phyloP scores from a whole-genome alignment of 2,329 filamentous ascomycete genomes.

The Diaporthe sp. region DNA sequence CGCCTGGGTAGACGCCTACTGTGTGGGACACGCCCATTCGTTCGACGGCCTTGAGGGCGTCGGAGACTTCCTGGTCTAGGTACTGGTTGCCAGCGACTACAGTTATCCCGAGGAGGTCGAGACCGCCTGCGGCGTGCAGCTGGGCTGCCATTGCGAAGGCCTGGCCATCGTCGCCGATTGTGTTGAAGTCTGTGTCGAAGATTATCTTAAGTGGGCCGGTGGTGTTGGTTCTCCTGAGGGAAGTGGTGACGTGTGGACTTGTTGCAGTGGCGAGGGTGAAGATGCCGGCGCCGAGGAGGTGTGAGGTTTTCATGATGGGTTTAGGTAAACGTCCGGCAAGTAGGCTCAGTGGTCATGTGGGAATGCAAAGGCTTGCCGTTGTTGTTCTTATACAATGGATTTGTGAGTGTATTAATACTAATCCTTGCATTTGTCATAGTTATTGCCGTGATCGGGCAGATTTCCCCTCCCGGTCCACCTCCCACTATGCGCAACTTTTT shows the following conservation, averaged over 20 bases:
- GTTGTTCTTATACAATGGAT: background rate
- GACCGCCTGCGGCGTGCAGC: background rate
- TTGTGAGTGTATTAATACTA: no score
- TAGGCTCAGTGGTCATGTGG: background rate
- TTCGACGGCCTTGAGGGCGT: constrained; percentile 14
- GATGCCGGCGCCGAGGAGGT: background rate
- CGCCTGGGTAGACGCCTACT: background rate
- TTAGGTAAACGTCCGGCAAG: no score
- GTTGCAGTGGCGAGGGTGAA: background rate
- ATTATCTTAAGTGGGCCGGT: background rate
- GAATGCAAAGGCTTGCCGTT: background rate
- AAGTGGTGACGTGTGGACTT: background rate
- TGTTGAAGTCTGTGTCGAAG: constrained; percentile 24
- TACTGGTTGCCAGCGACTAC: background rate
- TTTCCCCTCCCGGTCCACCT: background rate
- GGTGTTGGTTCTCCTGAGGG: background rate
- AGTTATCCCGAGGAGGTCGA: background rate
- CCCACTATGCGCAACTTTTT: background rate
- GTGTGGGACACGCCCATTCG: background rate
- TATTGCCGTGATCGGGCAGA: background rate
- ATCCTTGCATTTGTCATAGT: background rate
- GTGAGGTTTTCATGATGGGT: background rate
- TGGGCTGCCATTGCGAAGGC: constrained; percentile 24
- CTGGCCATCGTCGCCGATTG: constrained; percentile 27
- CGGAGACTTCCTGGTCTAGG: background rate